Conservation (phyloP, 352 stramenopile species). For the Phytopythium litorale region DNA sequence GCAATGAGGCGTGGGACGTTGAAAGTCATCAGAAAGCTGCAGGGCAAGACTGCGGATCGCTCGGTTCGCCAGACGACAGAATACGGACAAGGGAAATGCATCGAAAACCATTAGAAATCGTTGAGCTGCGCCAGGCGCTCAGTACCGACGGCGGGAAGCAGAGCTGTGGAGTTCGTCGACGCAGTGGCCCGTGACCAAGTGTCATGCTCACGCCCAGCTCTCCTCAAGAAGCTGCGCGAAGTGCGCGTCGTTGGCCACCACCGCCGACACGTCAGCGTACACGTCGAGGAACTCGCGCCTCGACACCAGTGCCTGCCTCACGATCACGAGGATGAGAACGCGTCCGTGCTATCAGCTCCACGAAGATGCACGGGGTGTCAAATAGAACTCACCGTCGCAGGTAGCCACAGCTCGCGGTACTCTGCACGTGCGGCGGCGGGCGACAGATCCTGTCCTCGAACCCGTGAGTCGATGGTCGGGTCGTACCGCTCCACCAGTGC, state of each 20-base stretch:
- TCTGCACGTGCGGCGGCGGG: slow-evolving; percentile 26
- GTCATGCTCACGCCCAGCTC: slow-evolving; percentile 46
- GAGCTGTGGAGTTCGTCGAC: too few species aligned
- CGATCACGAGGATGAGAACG: background rate
- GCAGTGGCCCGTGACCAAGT: too few species aligned
- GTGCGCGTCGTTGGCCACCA: slow-evolving; percentile 51
- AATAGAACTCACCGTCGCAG: background rate
- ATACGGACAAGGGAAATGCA: too few species aligned
- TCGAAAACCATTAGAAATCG: too few species aligned
- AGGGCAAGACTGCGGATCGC: too few species aligned
- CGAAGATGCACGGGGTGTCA: too few species aligned
- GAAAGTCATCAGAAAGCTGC: too few species aligned
- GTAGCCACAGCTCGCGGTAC: slow-evolving; percentile 46
- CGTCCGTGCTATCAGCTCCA: background rate
- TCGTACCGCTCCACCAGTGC: slow-evolving; percentile 48
- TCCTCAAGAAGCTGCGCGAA: slow-evolving; percentile 67
- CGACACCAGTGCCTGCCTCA: background rate
- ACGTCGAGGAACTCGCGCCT: slow-evolving; percentile 60
- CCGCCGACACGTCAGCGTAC: slow-evolving; percentile 65
- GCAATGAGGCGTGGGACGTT: too few species aligned
- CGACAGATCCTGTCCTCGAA: slow-evolving; percentile 33
- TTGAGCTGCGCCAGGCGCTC: too few species aligned
- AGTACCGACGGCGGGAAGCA: too few species aligned
- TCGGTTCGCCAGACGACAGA: too few species aligned
- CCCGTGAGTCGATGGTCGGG: slow-evolving; percentile 52